These are phyloP conservation scores for Fimicolochytrium jonesii DNA, from an alignment of 192 early-diverging fungal genomes.

Conservation along the genomic window DNA sequence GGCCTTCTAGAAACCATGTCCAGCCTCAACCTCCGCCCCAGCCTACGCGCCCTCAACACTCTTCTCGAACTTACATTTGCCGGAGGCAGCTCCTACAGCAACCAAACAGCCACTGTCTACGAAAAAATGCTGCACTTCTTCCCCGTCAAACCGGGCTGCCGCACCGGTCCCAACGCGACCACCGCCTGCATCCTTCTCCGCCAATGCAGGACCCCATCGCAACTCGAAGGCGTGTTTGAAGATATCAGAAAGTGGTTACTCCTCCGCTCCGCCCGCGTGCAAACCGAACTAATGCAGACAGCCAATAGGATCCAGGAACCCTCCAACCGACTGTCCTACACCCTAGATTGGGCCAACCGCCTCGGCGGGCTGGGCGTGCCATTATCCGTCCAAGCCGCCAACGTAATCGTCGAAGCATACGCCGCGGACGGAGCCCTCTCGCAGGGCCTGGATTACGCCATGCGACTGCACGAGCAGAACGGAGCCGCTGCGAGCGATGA, in stretches of 20 bases:
- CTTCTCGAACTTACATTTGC: conserved; percentile 4
- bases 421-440: not conserved
- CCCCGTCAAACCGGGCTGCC: not conserved
- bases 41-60: conserved; percentile 4
- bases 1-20: not conserved
- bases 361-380: conserved; percentile 7
- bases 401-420: conserved; percentile 9
- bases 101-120: not conserved
- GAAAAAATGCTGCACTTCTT: conserved; percentile 1
- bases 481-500: no score
- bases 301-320: not conserved
- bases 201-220: conserved; percentile 1
- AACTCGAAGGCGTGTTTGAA: conserved; percentile 5
- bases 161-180: conserved; percentile 11
- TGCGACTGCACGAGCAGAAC: no score
- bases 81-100: not conserved
- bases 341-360: conserved; percentile 23
- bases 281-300: conserved; percentile 14
- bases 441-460: conserved; percentile 3
- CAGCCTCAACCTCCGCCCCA: conserved; percentile 6
- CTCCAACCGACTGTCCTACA: not conserved
- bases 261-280: conserved; percentile 3
- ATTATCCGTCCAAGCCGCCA: conserved; percentile 2
- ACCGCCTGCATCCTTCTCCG: conserved; percentile 15
- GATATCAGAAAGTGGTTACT: conserved; percentile 15